Percentiles rank a stretch among this genome's conserved stretches.
Conservation (phyloP, 148 eudicot genomes). For the Arctostaphylos glauca region DNA sequence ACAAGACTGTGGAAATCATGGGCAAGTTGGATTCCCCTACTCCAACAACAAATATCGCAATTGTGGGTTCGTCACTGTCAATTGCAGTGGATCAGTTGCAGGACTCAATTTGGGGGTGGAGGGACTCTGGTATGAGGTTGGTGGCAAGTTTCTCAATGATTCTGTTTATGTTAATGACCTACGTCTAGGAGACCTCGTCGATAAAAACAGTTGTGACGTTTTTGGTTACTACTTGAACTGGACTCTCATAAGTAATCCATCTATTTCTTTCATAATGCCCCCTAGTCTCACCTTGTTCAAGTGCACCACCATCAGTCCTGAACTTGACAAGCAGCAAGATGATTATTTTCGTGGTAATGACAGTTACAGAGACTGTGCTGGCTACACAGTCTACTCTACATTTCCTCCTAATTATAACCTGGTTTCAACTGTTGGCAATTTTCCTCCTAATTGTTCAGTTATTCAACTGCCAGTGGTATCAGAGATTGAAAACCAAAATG, state of each 20-base stretch:
- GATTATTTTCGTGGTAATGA: neutral
- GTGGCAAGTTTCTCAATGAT: neutral
- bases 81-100: constrained; percentile 19
- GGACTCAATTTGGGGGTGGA: constrained; percentile 24
- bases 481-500: neutral
- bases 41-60: constrained; percentile 7
- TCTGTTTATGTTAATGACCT: neutral
- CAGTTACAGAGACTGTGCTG: neutral
- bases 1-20: neutral
- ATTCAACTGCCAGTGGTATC: constrained; percentile 14
- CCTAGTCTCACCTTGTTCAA: constrained; percentile 25
- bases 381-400: constrained; percentile 8
- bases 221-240: neutral
- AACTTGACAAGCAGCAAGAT: neutral
- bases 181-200: neutral
- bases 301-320: neutral
- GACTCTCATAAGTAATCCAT: constrained; percentile 8
- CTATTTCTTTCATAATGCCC: constrained; percentile 10
- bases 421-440: neutral
- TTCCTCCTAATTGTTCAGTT: constrained; percentile 10
- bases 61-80: constrained; percentile 32
- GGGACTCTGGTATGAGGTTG: constrained; percentile 12
- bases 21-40: neutral
- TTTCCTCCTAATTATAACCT: neutral
- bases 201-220: neutral